These are phyloP conservation scores for Papiliotrema terrestris DNA, from an alignment of 1,284 basidiomycete species.

Conservation along the genomic window DNA sequence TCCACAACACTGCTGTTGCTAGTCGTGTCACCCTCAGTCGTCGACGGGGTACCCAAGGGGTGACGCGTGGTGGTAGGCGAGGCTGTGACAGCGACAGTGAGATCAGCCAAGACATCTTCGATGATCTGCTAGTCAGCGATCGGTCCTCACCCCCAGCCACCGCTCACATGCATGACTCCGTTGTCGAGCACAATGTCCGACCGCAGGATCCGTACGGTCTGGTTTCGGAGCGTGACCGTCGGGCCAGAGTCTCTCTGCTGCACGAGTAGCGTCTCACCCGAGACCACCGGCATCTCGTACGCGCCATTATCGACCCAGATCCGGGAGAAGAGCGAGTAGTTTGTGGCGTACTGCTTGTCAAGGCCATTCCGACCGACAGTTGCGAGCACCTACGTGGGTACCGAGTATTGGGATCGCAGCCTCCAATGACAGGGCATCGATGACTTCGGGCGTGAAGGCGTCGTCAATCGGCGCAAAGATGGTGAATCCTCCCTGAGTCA, in stretches of 20 bases:
- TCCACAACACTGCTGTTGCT: no score
- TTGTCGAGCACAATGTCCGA: slow-evolving; percentile 37
- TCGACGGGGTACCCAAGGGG: not conserved
- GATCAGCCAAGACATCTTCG: slow-evolving; percentile 17
- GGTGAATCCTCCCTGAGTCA: slow-evolving; percentile 33
- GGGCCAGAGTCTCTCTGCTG: slow-evolving; percentile 18
- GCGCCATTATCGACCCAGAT: slow-evolving; percentile 15
- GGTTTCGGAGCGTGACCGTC: slow-evolving; percentile 21
- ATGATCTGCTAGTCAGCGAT: slow-evolving; percentile 15
- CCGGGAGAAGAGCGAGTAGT: slow-evolving; percentile 33
- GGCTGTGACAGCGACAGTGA: not conserved
- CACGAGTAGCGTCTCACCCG: slow-evolving; percentile 24
- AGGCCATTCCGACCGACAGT: not conserved
- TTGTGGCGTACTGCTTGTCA: slow-evolving; percentile 32
- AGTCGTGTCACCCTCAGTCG: not conserved
- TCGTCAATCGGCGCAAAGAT: slow-evolving; percentile 42
- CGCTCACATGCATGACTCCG: slow-evolving; percentile 44
- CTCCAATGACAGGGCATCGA: slow-evolving; percentile 7
- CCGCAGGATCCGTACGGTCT: slow-evolving; percentile 26
- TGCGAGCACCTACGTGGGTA: slow-evolving; percentile 31
- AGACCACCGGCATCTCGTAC: slow-evolving; percentile 24
- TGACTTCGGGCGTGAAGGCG: slow-evolving; percentile 22
- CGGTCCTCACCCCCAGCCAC: not conserved
- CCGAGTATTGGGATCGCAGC: slow-evolving; percentile 12
- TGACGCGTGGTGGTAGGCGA: not conserved